Conservation (phyloP, 192 early-diverging fungal genomes). For the Coemansia nantahalensis region DNA sequence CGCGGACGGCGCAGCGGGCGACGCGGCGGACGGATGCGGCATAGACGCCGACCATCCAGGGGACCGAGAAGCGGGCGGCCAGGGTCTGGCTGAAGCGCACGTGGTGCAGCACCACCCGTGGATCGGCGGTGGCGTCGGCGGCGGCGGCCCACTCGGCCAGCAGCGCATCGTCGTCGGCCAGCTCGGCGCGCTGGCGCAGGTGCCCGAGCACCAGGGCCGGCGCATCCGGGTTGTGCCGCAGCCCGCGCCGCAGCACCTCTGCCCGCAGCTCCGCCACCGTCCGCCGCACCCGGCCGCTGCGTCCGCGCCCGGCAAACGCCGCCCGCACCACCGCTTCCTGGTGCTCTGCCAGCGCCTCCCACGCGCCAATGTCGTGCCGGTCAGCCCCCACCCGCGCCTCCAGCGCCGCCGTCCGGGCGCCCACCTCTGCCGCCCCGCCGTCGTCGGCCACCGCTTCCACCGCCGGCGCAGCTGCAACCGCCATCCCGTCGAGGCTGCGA, state of each 20-base stretch:
- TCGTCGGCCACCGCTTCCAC: not conserved
- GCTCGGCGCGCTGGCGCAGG: conserved; percentile 13
- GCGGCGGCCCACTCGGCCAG: conserved; percentile 16
- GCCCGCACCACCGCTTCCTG: conserved; percentile 13
- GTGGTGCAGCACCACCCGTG: conserved; percentile 8
- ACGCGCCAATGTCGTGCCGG: conserved; percentile 20
- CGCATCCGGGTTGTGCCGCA: conserved; percentile 12
- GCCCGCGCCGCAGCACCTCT: conserved; percentile 17
- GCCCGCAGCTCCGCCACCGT: conserved; percentile 20
- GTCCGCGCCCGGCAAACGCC: conserved; percentile 3
- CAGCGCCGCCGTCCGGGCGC: not conserved
- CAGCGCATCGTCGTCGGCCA: conserved; percentile 12
- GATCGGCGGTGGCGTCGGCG: conserved; percentile 4
- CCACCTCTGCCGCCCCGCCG: not conserved
- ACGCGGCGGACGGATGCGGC: conserved; percentile 9
- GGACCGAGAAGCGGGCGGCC: conserved; percentile 12
- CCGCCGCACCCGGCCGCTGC: conserved; percentile 9
- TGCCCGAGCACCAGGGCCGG: conserved; percentile 18
- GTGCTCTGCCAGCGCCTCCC: conserved; percentile 13
- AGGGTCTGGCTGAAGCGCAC: conserved; percentile 18
- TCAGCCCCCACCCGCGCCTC: conserved; percentile 10
- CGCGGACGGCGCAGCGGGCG: too few relatives aligned
- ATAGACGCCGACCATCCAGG: conserved; percentile 13
- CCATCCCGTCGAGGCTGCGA: conserved; percentile 29
- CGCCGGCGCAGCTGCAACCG: conserved; percentile 3